Base-by-base conservation (phyloP, 2,329 filamentous ascomycete species). In the Cercospora citrullina region DNA sequence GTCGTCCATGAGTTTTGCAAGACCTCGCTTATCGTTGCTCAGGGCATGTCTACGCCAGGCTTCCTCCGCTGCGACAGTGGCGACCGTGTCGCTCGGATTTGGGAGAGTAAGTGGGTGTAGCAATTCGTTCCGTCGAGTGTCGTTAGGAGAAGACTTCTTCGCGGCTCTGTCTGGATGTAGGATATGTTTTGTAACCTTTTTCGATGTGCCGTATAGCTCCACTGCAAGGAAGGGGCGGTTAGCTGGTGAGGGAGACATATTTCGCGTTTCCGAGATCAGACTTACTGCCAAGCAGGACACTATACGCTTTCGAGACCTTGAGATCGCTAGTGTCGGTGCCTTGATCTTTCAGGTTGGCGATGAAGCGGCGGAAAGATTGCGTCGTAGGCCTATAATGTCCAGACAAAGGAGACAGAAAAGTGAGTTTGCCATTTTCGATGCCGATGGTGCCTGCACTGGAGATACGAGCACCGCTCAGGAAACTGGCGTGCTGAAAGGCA, bases 401-500 rank as follows among this genome's bases (percentile, higher is more conserved):
- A 63, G 81, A 84, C 5, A 87, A 75, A 0, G 84, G 92, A 3
- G 90, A 91, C 5, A 96, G 83, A 61, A 88, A 89, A 2, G 85
- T 84, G n/a, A 97, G 78, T 28, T 89, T 87, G 1, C 93, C 93
- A 72, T 93, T 84, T 75, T 91, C 91, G 74, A 96, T 89, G 77
- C 91, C 92, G 75, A 97, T 93, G 12, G 93, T 83, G 0, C 94
- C 94, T 3, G 93, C 93, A 0, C 93, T 89, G 0, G 90, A 88
- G 62, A 97, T 94, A 10, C 93, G 88, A 14, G 89, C 86, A 23
- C 93, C 94, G 67, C 93, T 90, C 1, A 97, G 84, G 75, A 97
- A 97, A 0, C 91, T 95, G n/a, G 90, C 93, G 79, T 97, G 93
- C 75, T 97, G 93, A 75, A 97, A 97, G 6, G 90, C 87, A 9